Percentiles rank a stretch among this genome's conserved stretches.
Conservation (phyloP, 768 basidiomycete genomes). For the Tulasnella calospora region DNA sequence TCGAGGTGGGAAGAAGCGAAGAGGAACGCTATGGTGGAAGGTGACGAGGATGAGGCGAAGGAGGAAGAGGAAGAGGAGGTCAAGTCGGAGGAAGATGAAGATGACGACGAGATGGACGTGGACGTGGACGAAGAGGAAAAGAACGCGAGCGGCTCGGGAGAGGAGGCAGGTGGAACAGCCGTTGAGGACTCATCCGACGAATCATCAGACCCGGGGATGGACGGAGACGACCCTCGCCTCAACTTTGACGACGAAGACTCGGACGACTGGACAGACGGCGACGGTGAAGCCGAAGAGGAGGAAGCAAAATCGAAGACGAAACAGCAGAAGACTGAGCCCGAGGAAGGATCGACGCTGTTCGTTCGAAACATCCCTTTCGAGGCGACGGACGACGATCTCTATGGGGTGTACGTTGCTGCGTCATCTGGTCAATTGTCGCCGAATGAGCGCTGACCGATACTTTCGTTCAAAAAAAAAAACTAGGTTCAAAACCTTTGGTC, state of each 20-base stretch:
- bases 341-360: constrained; percentile 87
- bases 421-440: not conserved
- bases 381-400: constrained; percentile 88
- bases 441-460: not conserved
- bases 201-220: not conserved
- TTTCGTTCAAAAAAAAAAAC: not conserved
- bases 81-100: constrained; percentile 35
- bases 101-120: constrained; percentile 28
- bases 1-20: constrained; percentile 83
- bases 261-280: constrained; percentile 40
- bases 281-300: constrained; percentile 36
- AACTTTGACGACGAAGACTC: constrained; percentile 3
- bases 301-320: constrained; percentile 24
- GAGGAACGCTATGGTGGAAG: constrained; percentile 40
- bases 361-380: constrained; percentile 89
- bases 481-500: constrained; percentile 89
- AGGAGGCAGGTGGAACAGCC: constrained; percentile 33
- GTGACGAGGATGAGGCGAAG: constrained; percentile 30
- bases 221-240: constrained; percentile 14
- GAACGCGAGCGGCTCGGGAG: constrained; percentile 11
- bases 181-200: not conserved
- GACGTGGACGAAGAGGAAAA: constrained; percentile 25
- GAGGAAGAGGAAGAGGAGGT: constrained; percentile 35
- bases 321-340: constrained; percentile 66
- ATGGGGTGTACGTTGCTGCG: constrained; percentile 57